Evolutionary conservation across 768 basidiomycete genomes (phyloP), one percentile per base, ranked within the genome.

Genomic region (Mycena albidolilacea): DNA sequence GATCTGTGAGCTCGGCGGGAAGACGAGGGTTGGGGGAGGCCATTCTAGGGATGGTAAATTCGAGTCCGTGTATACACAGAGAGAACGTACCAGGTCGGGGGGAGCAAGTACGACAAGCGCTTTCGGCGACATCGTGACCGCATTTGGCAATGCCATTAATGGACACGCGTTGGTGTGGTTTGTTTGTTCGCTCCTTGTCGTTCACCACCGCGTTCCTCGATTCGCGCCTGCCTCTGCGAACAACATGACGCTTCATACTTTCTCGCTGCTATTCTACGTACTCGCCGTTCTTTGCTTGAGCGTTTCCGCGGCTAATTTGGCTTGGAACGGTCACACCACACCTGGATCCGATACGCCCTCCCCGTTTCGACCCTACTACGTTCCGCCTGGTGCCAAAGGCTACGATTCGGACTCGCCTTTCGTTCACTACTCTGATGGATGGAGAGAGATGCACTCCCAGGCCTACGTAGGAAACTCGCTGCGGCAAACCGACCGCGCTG

Each of bases 371-470:
- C 91, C 93, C 0, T 95, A 90, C 83, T 95, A 91, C 78, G 91
- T 93, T 79, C 91, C 93, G 69, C 88, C 89, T 14, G 93, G 93
- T 38, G 87, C 93, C 7, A 92, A 89, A 85, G 84, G 87, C 75
- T 93, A 93, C 72, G 90, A 92, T 78, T 93, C 93, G 0, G 84
- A 87, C 43, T 94, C 92, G 37, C 91, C 90, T 23, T 78, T 93
- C n/a, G 79, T 95, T 23, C 86, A 85, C 38, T 93, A 91, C 75
- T 85, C 86, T 44, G 91, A 92, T 8, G 78, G 76, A 38, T 95
- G 93, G 93, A 79, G 78, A 9, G 87, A 89, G 37, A 79, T 85
- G 1, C 90, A 85, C 76, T 91, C 92, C 0, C 79, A 81, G 1
- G 81, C 84, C 44, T 91, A 89, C 76, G 79, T 89, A 39, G 82